Base-by-base conservation (phyloP, 148 eudicot species). In the Cornus florida region DNA sequence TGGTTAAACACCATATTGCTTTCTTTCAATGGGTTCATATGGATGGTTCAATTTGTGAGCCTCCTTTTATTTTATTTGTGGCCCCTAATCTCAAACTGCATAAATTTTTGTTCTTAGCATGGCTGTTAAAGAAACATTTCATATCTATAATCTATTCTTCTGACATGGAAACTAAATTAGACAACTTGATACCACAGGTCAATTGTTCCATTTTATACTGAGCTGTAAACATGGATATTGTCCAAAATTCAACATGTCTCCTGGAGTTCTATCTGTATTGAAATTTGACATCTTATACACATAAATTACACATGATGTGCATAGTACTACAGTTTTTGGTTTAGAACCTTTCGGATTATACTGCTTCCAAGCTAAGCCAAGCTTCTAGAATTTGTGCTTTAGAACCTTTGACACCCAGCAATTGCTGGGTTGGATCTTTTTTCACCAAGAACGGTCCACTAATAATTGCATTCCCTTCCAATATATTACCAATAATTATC, bases 1-100 rank as follows among this genome's bases (percentile, higher is more conserved):
- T 71, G 69, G 60, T 75, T 62, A n/a, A 60, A 60, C n/a, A 60
- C 28, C 28, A 23, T 62, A 62, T 74, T 60, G 68, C 20, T 33
- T 32, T 3, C 28, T 6, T 41, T 31, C 17, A 10, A 56, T 74
- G 48, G 50, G 14, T 57, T 33, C 39, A 23, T 60, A 20, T n/a
- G 17, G 19, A 35, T 35, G 38, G 38, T 35, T 41, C 33, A 38
- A 14, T 9, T 64, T 4, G 64, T 14, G 20, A 57, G 6, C 64
- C 64, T 28, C 28, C 28, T 28, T 28, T 28, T 28, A 28, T 28
- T 28, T 28, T 28, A 28, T 28, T 28, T 57, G 20, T 57, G 64
- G 12, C 12, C 7, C 7, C 53, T 7, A 48, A 8, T 48, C 53
- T 4, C 53, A 48, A 8, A 48, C 12, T 48, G 53, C 53, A 48